Evolutionary conservation across 78 protist species (phyloP).

Genomic region (Polysphondylium violaceum): DNA sequence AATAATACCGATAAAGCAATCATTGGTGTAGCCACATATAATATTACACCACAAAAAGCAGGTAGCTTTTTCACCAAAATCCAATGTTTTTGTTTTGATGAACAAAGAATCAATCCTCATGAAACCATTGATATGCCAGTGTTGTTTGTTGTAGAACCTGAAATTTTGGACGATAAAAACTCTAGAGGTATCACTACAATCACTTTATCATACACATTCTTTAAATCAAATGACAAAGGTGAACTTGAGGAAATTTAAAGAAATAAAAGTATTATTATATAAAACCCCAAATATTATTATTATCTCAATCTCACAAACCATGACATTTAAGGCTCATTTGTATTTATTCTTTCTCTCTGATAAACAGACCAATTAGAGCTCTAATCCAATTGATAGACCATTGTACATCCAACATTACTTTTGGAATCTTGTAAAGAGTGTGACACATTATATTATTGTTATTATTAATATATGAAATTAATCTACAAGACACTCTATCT

Average conservation of each 20-base stretch:
- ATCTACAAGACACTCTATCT: too few species aligned
- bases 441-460: too few species aligned
- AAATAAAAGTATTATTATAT: background rate
- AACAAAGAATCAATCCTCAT: slow-evolving; percentile 91
- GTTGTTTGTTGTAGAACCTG: slow-evolving; percentile 95
- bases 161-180: slow-evolving; percentile 84
- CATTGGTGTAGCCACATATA: slow-evolving; percentile 91
- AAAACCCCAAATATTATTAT: too few species aligned
- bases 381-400: too few species aligned
- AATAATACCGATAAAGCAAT: slow-evolving; percentile 88
- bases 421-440: too few species aligned
- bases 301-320: too few species aligned
- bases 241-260: slow-evolving; percentile 72
- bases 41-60: slow-evolving; percentile 88
- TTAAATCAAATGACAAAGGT: slow-evolving; percentile 84
- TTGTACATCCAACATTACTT: too few species aligned
- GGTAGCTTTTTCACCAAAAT: slow-evolving; percentile 92
- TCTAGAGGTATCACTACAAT: slow-evolving; percentile 49
- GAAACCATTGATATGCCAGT: slow-evolving; percentile 98
- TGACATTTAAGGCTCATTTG: too few species aligned
- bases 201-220: slow-evolving; percentile 90
- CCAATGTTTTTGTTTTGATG: slow-evolving; percentile 97
- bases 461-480: too few species aligned
- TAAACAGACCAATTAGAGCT: too few species aligned
- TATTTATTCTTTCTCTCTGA: too few species aligned